Percentiles rank a stretch among this genome's conserved stretches.
Evolutionary conservation across 192 early-diverging fungal species (phyloP).

Genomic region (Coemansia brasiliensis): DNA sequence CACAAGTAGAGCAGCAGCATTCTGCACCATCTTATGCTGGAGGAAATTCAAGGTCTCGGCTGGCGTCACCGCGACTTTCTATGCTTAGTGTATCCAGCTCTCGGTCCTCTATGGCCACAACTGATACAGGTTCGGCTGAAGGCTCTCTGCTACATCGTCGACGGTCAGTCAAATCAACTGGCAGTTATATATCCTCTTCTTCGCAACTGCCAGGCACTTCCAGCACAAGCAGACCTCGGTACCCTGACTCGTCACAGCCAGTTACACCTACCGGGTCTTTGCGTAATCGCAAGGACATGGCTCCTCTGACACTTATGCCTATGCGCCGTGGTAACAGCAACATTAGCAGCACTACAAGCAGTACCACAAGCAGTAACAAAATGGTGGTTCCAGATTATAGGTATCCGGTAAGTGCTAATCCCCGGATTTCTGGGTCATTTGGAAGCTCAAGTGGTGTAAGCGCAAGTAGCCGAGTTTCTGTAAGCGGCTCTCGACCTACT

Average conservation of each 20-base stretch:
- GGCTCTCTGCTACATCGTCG: not conserved
- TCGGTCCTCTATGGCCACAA: not conserved
- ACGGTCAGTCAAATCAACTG: not conserved
- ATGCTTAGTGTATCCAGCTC: constrained; percentile 8
- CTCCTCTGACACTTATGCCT: constrained; percentile 11
- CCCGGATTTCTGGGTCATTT: no score
- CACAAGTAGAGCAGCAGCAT: not conserved
- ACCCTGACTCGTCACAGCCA: no score
- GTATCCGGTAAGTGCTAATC: no score
- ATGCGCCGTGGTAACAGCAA: constrained; percentile 1
- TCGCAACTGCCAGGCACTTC: no score
- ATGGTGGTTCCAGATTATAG: no score
- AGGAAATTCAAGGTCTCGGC: not conserved
- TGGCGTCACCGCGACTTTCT: not conserved
- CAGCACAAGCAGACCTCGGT: no score
- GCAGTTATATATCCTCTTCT: not conserved
- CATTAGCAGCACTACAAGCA: constrained; percentile 3
- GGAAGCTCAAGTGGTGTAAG: no score
- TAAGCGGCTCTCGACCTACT: not conserved
- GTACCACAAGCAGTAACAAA: not conserved
- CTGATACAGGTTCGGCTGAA: not conserved
- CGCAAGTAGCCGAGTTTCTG: not conserved
- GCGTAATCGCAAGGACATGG: constrained; percentile 19
- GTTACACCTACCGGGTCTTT: not conserved
- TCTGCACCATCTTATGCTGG: not conserved